These are phyloP conservation scores for Endoconidiophora laricicola DNA, from an alignment of 2,329 filamentous ascomycete genomes.

Conservation along the genomic window DNA sequence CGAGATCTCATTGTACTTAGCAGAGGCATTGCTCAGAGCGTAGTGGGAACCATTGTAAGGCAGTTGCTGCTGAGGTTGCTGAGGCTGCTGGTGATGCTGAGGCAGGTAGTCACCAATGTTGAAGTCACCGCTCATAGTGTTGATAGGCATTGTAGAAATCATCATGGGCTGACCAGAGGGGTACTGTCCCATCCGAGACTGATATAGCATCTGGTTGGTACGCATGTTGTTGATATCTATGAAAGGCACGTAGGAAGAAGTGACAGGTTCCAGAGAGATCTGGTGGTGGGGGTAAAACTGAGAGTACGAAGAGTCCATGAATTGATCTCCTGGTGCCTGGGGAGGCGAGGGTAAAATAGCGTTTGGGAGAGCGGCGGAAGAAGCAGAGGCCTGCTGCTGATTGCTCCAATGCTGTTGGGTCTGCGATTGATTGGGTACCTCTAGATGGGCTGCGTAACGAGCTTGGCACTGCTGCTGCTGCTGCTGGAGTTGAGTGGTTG, in stretches of 20 bases:
- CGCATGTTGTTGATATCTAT: constrained; percentile 11
- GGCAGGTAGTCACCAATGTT: constrained; percentile 12
- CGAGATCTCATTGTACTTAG: constrained; percentile 19
- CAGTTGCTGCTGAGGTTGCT: neutral
- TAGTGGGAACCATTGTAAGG: neutral
- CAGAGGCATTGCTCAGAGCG: constrained; percentile 13
- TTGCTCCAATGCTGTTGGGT: neutral
- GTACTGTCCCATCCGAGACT: constrained; percentile 4
- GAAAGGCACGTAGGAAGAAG: neutral
- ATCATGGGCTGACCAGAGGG: constrained; percentile 3
- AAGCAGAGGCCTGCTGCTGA: constrained; percentile 8
- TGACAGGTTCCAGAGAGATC: neutral
- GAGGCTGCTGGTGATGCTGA: constrained; percentile 1
- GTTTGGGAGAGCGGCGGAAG: neutral
- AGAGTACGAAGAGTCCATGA: constrained; percentile 8
- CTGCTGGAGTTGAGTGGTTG: neutral
- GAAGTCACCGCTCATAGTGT: constrained; percentile 7
- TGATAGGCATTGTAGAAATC: constrained; percentile 4
- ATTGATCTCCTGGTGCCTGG: constrained; percentile 5
- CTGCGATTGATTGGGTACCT: constrained; percentile 3
- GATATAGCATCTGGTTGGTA: constrained; percentile 5
- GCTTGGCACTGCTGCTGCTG: neutral
- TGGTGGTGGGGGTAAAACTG: neutral
- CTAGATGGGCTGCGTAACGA: neutral
- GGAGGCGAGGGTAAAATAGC: constrained; percentile 7